A percentile compares a stretch with the other conserved stretches of the same genome.
phyloP scores from a whole-genome alignment of 257 asterid species.

The Echites panduratus region DNA sequence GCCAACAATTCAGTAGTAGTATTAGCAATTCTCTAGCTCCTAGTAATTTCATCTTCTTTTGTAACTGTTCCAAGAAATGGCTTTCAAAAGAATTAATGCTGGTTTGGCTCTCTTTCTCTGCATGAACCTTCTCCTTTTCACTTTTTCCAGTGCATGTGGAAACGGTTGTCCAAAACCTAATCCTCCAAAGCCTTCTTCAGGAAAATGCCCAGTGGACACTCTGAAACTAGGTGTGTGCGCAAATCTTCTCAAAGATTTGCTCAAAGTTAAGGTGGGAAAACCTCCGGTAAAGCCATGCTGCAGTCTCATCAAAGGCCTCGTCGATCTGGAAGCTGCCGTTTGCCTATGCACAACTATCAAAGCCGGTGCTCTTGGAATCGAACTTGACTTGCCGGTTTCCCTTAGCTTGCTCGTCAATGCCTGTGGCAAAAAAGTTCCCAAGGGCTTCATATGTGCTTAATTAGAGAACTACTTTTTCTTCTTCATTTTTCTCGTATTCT shows the following conservation, averaged over 20 bases:
- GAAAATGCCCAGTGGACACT: slow-evolving; percentile 22
- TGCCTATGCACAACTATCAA: slow-evolving; percentile 25
- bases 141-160: slow-evolving; percentile 28
- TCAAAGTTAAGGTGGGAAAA: slow-evolving; percentile 8
- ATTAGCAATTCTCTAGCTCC: no score
- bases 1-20: no score
- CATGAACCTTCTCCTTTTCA: slow-evolving; percentile 31
- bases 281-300: slow-evolving; percentile 25
- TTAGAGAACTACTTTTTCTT: not conserved
- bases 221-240: slow-evolving; percentile 20
- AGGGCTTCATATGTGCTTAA: slow-evolving; percentile 13
- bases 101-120: slow-evolving; percentile 26
- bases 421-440: slow-evolving; percentile 24
- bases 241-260: slow-evolving; percentile 16
- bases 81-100: slow-evolving; percentile 8
- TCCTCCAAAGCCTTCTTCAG: not conserved
- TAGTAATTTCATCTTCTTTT: not conserved
- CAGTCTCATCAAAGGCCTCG: slow-evolving; percentile 19
- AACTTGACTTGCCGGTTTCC: slow-evolving; percentile 18
- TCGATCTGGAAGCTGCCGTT: slow-evolving; percentile 27
- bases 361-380: slow-evolving; percentile 20
- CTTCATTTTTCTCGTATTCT: not conserved
- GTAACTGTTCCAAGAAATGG: slow-evolving; percentile 4
- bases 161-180: slow-evolving; percentile 22
- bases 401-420: slow-evolving; percentile 16